These are phyloP conservation scores for Colletotrichum navitas DNA, from an alignment of 2,329 filamentous ascomycete species.

Conservation along the genomic window DNA sequence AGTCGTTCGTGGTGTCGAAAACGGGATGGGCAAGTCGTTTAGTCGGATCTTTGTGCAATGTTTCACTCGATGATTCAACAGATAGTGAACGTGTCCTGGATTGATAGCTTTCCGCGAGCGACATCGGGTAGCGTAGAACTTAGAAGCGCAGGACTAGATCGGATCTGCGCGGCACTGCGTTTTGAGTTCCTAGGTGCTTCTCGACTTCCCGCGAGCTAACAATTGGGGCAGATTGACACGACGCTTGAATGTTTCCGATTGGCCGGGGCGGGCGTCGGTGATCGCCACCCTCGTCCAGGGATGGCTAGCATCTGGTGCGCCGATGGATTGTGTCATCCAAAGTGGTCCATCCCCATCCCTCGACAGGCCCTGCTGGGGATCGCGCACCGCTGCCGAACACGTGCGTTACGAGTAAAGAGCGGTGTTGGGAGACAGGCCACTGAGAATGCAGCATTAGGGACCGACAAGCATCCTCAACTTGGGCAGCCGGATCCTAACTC, in stretches of 20 bases:
- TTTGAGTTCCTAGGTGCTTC: slow-evolving; percentile 6
- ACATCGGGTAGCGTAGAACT: slow-evolving; percentile 21
- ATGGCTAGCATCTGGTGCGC: background rate
- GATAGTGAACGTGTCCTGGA: background rate
- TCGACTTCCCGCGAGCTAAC: slow-evolving; percentile 5
- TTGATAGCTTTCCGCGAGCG: background rate
- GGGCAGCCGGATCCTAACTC: slow-evolving; percentile 26
- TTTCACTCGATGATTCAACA: background rate
- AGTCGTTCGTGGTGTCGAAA: background rate
- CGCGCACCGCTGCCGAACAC: slow-evolving; percentile 18
- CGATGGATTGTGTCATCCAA: slow-evolving; percentile 37
- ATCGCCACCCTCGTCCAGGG: slow-evolving; percentile 22
- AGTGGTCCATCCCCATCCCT: slow-evolving; percentile 17
- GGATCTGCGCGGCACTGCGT: slow-evolving; percentile 18
- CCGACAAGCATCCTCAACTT: background rate
- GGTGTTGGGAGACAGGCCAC: background rate
- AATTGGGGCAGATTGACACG: slow-evolving; percentile 7
- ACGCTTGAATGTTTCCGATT: slow-evolving; percentile 38
- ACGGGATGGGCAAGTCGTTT: background rate
- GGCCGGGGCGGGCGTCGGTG: slow-evolving; percentile 5
- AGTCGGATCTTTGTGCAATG: background rate
- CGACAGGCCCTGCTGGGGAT: slow-evolving; percentile 1
- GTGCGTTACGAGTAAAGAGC: slow-evolving; percentile 36
- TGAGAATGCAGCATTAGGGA: background rate
- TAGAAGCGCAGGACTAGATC: background rate